These are phyloP conservation scores for Xylaria sp. DNA, from an alignment of 2,329 filamentous ascomycete species.

Conservation along the genomic window DNA sequence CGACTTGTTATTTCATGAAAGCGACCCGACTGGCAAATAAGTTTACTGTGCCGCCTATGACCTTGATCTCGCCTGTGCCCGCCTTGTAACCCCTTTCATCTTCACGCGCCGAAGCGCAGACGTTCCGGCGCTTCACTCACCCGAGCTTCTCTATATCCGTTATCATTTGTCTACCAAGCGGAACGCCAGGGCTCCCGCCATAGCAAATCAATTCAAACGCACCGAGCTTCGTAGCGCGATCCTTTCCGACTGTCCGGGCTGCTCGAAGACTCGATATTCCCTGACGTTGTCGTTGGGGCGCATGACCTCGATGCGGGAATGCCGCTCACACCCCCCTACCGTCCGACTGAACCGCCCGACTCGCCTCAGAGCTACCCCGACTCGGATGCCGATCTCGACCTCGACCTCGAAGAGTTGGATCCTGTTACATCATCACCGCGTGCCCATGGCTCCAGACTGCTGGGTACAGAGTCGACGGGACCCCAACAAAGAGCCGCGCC, in stretches of 20 bases:
- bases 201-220: neutral
- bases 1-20: slow-evolving; percentile 2
- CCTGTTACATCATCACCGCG: slow-evolving; percentile 60
- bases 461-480: slow-evolving; percentile 64
- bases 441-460: slow-evolving; percentile 50
- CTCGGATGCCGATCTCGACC: slow-evolving; percentile 80
- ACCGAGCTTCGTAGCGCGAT: slow-evolving; percentile 2
- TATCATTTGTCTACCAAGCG: slow-evolving; percentile 1
- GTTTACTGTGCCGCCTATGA: neutral
- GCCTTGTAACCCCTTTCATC: neutral
- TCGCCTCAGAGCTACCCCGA: slow-evolving; percentile 76
- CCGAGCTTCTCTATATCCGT: neutral
- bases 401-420: slow-evolving; percentile 84
- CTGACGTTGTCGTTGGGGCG: slow-evolving; percentile 40
- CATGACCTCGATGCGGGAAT: slow-evolving; percentile 61
- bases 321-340: slow-evolving; percentile 65
- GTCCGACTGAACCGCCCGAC: slow-evolving; percentile 71
- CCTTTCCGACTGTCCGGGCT: neutral
- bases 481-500: slow-evolving; percentile 61
- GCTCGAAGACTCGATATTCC: neutral
- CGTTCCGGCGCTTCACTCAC: neutral
- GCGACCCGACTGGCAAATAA: neutral
- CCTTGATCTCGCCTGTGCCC: neutral
- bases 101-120: slow-evolving; percentile 2
- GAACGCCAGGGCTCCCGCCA: neutral